phyloP scores from a whole-genome alignment of 768 basidiomycete species.

The button mushroom (Agaricus bisporus) region DNA sequence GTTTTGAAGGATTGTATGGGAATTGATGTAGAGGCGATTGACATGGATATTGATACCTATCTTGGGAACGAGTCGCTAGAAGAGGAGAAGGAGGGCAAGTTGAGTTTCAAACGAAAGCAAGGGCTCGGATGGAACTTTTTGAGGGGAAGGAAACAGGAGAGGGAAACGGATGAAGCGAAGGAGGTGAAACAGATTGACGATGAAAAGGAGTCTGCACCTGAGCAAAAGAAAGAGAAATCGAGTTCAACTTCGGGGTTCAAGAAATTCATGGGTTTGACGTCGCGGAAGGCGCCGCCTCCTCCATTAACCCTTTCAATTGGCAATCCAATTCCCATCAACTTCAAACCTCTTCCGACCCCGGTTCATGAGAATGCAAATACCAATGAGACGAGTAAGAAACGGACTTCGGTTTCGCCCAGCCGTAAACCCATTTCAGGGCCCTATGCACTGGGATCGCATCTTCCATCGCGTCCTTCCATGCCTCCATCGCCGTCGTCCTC shows the following conservation, averaged over 20 bases:
- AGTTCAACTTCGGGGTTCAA: constrained; percentile 19
- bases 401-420: constrained; percentile 10
- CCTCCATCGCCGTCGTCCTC: constrained; percentile 9
- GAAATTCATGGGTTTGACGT: constrained; percentile 26
- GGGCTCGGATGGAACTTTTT: constrained; percentile 5
- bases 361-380: constrained; percentile 1
- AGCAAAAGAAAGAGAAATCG: constrained; percentile 15
- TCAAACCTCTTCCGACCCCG: constrained; percentile 1
- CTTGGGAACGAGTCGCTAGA: not conserved
- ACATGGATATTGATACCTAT: constrained; percentile 22
- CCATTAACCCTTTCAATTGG: constrained; percentile 5
- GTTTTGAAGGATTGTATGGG: constrained; percentile 20
- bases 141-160: constrained; percentile 3
- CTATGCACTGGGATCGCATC: constrained; percentile 35
- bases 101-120: not conserved
- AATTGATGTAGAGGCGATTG: constrained; percentile 32
- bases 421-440: constrained; percentile 40
- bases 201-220: constrained; percentile 12
- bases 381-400: constrained; percentile 11
- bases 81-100: not conserved
- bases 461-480: constrained; percentile 12
- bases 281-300: constrained; percentile 6
- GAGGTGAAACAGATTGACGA: constrained; percentile 13
- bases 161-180: not conserved
- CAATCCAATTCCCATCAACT: not conserved